Conservation (phyloP, 202 grass and related monocot species). For the Bolboschoenoplectus hybrid region DNA sequence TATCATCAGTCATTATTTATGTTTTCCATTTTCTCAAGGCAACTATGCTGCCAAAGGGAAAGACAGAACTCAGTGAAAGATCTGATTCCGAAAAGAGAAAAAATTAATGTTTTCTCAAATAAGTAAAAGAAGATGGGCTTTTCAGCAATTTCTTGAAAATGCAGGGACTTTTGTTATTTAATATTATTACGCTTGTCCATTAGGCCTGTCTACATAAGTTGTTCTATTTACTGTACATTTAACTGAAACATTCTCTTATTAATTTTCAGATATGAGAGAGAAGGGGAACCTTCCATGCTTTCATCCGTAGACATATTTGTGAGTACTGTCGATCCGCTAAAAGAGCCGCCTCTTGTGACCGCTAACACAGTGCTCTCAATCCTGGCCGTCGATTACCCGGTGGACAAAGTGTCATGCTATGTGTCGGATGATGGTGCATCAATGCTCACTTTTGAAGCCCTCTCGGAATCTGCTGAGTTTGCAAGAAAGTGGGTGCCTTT, state of each 20-base stretch:
- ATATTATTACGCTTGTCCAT: not conserved
- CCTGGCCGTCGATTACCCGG: constrained; percentile 87
- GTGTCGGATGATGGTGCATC: constrained; percentile 94
- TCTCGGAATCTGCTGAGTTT: constrained; percentile 93
- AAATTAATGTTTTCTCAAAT: not conserved
- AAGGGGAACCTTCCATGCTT: constrained; percentile 88
- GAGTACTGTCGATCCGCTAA: constrained; percentile 88
- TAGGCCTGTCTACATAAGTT: not conserved
- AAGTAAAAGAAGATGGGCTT: not conserved
- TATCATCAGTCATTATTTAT: not conserved
- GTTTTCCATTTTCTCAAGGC: not conserved
- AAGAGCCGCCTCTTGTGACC: constrained; percentile 95
- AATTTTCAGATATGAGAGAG: constrained; percentile 73
- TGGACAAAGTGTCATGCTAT: constrained; percentile 98
- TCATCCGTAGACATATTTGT: constrained; percentile 87
- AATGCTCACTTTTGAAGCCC: constrained; percentile 90
- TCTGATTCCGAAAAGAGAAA: not conserved
- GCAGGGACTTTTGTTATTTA: not conserved
- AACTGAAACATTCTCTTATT: not conserved
- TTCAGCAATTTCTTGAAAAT: not conserved
- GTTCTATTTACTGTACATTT: not conserved
- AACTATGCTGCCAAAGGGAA: not conserved
- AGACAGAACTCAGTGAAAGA: constrained; percentile 10
- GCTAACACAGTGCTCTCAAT: constrained; percentile 98
- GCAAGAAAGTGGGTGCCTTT: constrained; percentile 99